Base-by-base conservation (phyloP, 352 stramenopile genomes). In the Pseudoperonospora humuli region DNA sequence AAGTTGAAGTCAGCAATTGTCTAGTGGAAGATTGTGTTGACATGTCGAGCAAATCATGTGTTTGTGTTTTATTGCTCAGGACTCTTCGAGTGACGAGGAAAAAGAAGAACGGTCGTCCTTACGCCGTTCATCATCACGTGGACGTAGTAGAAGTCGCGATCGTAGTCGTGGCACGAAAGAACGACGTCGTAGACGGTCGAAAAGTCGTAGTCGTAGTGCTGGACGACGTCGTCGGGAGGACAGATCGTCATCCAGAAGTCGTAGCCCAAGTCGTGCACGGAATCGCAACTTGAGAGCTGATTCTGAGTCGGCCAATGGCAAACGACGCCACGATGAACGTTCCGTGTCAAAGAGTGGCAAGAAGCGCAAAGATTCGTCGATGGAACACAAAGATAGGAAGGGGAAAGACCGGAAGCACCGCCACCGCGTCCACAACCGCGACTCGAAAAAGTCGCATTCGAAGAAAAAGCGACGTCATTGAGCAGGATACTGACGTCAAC, bases 51-150 rank as follows among this genome's bases (percentile, higher is more conserved):
- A n/a, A n/a, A n/a, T n/a, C n/a, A n/a, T n/a, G n/a, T n/a, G n/a
- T n/a, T 33, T 52, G 23, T 18, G 25, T 25, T 40, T 27, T 28
- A 10, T 24, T 24, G 34, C 53, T 15, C 24, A 65, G 45, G 57
- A 76, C 49, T 75, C 50, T 45, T 75, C 63, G 28, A 72, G 59
- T 39, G 66, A 80, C 21, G 68, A 76, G 47, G 64, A 80, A 7
- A 48, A 80, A 7, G 54, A 54, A 45, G 57, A 75, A 19, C 37
- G 25, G 27, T 25, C 29, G 35, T 54, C 42, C 5, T 47, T 47
- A 37, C 53, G 34, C 25, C 46, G 44, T 37, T 46, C 48, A 15
- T 48, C 51, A 27, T 55, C 59, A 5, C 62, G 49, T 31, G 47
- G 52, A 45, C 57, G 57, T 43, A 75, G 50, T 42, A 48, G 37